These are phyloP conservation scores for Aureobasidium sp. DNA, from an alignment of 2,329 filamentous ascomycete genomes.

Conservation along the genomic window DNA sequence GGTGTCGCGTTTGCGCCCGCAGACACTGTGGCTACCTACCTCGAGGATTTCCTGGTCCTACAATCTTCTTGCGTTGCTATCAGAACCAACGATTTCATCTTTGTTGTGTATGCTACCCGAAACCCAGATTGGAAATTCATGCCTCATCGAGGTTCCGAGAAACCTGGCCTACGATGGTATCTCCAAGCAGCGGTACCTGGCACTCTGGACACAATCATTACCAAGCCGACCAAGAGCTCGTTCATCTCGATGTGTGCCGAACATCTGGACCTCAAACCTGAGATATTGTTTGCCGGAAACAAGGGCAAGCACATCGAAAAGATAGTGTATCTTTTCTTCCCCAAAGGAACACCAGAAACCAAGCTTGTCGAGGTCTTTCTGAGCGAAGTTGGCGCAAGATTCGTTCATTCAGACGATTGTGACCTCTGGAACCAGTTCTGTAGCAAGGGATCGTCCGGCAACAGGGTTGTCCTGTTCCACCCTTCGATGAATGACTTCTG, in stretches of 20 bases:
- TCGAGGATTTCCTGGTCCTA: conserved; percentile 21
- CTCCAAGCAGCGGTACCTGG: background rate
- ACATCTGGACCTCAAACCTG: background rate
- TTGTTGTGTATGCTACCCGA: conserved; percentile 22
- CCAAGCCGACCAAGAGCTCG: background rate
- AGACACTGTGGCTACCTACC: background rate
- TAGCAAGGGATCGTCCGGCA: background rate
- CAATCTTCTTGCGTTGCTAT: conserved; percentile 18
- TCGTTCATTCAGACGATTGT: conserved; percentile 20
- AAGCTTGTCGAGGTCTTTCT: conserved; percentile 19
- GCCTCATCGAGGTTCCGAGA: conserved; percentile 1
- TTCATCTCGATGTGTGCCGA: background rate
- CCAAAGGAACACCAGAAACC: conserved; percentile 18
- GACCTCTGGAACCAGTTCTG: conserved; percentile 24
- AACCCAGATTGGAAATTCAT: conserved; percentile 24
- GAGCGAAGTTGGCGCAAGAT: conserved; percentile 17
- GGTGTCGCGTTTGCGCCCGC: background rate
- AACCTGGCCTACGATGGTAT: conserved; percentile 9
- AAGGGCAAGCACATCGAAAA: conserved; percentile 11
- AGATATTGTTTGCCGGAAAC: conserved; percentile 1
- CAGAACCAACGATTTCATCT: conserved; percentile 14
- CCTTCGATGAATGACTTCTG: conserved; percentile 9
- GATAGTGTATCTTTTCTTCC: conserved; percentile 24
- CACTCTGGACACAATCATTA: background rate
- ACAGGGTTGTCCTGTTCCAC: conserved; percentile 15